Evolutionary conservation across 306 rosid species (phyloP).

Genomic region (Cicer cuneatum): DNA sequence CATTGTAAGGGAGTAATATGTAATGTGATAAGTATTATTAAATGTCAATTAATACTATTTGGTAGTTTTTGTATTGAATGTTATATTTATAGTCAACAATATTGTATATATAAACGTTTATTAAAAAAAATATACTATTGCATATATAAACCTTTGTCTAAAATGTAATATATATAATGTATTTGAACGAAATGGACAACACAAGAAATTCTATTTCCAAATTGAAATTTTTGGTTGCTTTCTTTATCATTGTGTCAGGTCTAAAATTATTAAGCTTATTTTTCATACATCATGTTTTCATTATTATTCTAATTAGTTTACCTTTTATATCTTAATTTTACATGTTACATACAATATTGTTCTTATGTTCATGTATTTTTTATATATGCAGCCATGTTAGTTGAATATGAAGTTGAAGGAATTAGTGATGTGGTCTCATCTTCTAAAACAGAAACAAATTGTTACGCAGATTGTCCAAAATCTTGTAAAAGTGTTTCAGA

Average conservation of each 20-base stretch:
- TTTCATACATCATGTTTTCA: background rate
- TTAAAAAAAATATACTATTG: background rate
- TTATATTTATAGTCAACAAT: too few species aligned
- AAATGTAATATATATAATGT: background rate
- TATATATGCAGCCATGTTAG: background rate
- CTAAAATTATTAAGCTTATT: background rate
- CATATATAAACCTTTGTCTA: background rate
- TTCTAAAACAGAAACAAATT: background rate
- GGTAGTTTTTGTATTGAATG: too few species aligned
- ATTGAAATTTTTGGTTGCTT: background rate
- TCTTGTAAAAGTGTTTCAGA: background rate
- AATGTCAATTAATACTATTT: too few species aligned
- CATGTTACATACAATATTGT: background rate
- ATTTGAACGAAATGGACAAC: background rate
- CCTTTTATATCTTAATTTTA: background rate
- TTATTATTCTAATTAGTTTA: background rate
- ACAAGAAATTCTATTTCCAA: background rate
- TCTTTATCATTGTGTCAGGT: background rate
- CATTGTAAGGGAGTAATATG: too few species aligned
- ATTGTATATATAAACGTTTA: too few species aligned
- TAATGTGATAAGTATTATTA: too few species aligned
- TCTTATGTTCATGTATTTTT: background rate
- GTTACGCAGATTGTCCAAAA: background rate
- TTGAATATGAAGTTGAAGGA: background rate
- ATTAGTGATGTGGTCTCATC: background rate